A percentile compares a stretch with the other conserved stretches of the same genome.
Conservation (phyloP, 2,329 filamentous ascomycete species). For the Penicillium sp. region DNA sequence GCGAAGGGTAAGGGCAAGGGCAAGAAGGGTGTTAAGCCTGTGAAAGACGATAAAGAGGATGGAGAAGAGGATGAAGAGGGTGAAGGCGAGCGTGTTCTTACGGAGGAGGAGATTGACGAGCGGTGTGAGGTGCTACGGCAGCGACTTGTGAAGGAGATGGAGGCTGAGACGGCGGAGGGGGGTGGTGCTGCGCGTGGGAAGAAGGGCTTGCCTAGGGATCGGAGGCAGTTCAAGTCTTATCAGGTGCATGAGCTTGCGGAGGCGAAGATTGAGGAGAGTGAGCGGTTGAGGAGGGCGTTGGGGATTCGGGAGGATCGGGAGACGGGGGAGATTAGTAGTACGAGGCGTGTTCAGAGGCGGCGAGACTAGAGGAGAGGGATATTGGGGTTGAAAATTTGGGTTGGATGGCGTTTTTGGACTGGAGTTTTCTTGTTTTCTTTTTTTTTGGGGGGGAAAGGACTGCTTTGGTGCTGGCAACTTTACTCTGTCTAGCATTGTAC, state of each 20-base stretch:
- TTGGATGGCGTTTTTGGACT: conserved; percentile 14
- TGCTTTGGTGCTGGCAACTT: background rate
- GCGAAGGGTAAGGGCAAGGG: conserved; percentile 80
- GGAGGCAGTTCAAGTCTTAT: conserved; percentile 76
- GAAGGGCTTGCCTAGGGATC: conserved; percentile 36
- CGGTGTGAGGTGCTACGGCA: conserved; percentile 70
- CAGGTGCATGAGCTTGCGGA: conserved; percentile 96
- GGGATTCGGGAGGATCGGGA: conserved; percentile 89
- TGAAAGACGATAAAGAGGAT: conserved; percentile 15
- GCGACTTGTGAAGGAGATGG: conserved; percentile 65
- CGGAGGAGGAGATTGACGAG: conserved; percentile 90
- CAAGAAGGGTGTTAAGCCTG: conserved; percentile 62
- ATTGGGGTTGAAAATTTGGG: background rate
- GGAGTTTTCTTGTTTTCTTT: conserved; percentile 11
- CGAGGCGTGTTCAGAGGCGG: conserved; percentile 28
- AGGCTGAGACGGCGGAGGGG: conserved; percentile 48
- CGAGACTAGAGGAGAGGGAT: conserved; percentile 18
- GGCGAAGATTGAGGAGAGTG: conserved; percentile 95
- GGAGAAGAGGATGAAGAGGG: conserved; percentile 22
- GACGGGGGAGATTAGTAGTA: conserved; percentile 66
- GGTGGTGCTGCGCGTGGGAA: conserved; percentile 21
- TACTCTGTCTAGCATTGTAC: conserved; percentile 2
- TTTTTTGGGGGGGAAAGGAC: background rate
- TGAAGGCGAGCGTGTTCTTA: conserved; percentile 48
- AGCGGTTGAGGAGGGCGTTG: conserved; percentile 81